These are phyloP conservation scores for Thielaviopsis euricoi DNA, from an alignment of 2,329 filamentous ascomycete species.

Conservation along the genomic window DNA sequence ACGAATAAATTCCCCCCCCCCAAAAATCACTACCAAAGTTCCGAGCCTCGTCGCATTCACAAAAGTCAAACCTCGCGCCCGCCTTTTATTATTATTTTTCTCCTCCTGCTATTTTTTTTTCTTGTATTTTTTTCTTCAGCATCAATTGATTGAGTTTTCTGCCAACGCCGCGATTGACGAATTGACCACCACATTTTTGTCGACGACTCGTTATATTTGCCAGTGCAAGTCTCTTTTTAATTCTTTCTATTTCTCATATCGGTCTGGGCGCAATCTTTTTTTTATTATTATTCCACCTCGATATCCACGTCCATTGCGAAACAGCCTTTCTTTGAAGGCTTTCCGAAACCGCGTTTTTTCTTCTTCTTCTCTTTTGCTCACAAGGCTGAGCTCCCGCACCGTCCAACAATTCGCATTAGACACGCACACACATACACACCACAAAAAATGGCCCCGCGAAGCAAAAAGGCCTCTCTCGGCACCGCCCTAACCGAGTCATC, in stretches of 20 bases:
- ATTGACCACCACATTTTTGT: neutral
- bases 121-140: neutral
- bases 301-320: neutral
- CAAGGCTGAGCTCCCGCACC: neutral
- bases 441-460: conserved; percentile 10
- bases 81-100: no score
- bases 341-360: neutral
- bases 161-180: neutral
- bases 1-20: no score
- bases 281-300: neutral
- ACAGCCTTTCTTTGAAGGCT: no score
- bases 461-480: conserved; percentile 3
- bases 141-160: neutral
- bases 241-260: no score
- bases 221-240: neutral
- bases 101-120: no score
- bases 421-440: neutral
- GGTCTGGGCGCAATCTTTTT: no score
- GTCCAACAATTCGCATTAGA: neutral
- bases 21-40: no score
- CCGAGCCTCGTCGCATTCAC: neutral
- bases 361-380: neutral
- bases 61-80: no score
- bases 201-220: neutral
- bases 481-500: conserved; percentile 5